Evolutionary conservation across 2,329 filamentous ascomycete genomes (phyloP).

Genomic region (Claviceps africana): DNA sequence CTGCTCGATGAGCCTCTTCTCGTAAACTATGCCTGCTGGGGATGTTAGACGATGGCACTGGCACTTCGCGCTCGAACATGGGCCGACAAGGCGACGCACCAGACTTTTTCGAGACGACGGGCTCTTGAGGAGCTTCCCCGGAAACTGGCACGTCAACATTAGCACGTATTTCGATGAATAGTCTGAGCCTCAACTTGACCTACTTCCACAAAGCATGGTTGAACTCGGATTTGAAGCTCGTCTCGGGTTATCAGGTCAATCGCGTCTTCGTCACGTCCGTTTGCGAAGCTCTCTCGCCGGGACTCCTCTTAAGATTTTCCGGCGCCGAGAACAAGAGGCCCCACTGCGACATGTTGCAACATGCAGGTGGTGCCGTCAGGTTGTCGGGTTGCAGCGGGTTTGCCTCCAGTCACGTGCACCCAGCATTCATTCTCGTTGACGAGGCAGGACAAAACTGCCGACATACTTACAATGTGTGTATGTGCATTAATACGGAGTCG

Average conservation of each 20-base stretch:
- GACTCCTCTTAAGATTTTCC: slow-evolving; percentile 12
- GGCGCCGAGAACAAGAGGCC: neutral
- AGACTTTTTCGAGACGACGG: slow-evolving; percentile 88
- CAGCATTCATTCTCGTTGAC: neutral
- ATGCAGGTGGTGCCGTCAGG: too few species aligned
- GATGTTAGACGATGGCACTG: slow-evolving; percentile 1
- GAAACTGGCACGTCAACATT: slow-evolving; percentile 50
- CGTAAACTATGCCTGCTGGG: slow-evolving; percentile 65
- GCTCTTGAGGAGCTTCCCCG: slow-evolving; percentile 87
- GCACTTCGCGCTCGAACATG: neutral
- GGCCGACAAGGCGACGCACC: slow-evolving; percentile 39
- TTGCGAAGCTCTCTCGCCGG: neutral
- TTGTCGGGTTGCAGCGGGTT: too few species aligned
- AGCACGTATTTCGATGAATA: neutral
- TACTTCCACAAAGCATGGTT: slow-evolving; percentile 37
- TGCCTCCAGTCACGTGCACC: slow-evolving; percentile 1
- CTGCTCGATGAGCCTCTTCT: slow-evolving; percentile 87
- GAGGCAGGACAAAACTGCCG: too few species aligned
- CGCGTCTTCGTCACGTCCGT: slow-evolving; percentile 8
- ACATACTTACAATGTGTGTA: too few species aligned
- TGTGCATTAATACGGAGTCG: neutral
- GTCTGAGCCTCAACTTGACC: slow-evolving; percentile 8
- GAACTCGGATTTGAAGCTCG: slow-evolving; percentile 14
- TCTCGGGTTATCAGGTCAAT: slow-evolving; percentile 2
- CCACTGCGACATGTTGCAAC: slow-evolving; percentile 1